A percentile compares a stretch with the other conserved stretches of the same genome.
These are phyloP conservation scores for Spergularia marina DNA, from an alignment of 148 eudicot species.

Conservation along the genomic window DNA sequence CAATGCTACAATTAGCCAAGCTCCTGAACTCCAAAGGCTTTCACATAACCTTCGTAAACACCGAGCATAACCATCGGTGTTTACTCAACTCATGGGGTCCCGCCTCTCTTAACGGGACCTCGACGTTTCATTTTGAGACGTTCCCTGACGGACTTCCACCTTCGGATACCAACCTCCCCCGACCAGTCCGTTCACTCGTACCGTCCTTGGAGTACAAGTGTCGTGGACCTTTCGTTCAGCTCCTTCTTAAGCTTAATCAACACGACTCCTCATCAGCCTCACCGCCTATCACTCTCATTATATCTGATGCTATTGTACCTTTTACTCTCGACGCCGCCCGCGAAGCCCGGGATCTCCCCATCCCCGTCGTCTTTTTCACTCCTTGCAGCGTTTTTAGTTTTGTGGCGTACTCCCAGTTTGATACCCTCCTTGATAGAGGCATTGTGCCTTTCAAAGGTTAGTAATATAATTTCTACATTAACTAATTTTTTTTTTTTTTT, in stretches of 20 bases:
- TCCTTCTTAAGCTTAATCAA: neutral
- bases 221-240: neutral
- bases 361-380: neutral
- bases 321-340: neutral
- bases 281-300: neutral
- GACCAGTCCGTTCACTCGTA: neutral
- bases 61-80: slow-evolving; percentile 9
- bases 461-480: neutral
- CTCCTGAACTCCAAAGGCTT: slow-evolving; percentile 36
- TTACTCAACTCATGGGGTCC: slow-evolving; percentile 18
- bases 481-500: too few species aligned
- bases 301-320: neutral
- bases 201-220: neutral
- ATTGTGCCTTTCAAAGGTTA: neutral
- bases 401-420: neutral
- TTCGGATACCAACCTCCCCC: slow-evolving; percentile 3
- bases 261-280: neutral
- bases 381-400: neutral
- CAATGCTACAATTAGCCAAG: slow-evolving; percentile 39
- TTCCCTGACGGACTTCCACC: slow-evolving; percentile 1
- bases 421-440: neutral
- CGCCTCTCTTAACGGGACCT: neutral
- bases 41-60: slow-evolving; percentile 31
- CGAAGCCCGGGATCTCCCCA: neutral
- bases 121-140: neutral